Conservation (phyloP, 257 asterid genomes). For the Rauvolfia tetraphylla region DNA sequence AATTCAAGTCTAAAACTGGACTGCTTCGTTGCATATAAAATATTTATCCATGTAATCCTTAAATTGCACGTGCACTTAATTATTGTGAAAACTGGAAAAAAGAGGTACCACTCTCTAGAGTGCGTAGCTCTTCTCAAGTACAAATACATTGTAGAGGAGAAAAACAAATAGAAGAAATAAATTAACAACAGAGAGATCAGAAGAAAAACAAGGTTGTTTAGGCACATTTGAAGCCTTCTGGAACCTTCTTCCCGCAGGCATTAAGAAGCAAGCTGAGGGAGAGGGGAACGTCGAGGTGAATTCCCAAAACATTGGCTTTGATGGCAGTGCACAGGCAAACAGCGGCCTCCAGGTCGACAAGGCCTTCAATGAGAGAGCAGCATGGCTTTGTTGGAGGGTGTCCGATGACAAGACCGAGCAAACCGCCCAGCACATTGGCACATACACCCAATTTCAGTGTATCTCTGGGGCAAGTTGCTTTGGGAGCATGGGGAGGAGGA, state of each 20-base stretch:
- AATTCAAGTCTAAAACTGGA: no score
- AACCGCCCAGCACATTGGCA: slow-evolving; percentile 21
- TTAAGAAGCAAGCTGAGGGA: slow-evolving; percentile 34
- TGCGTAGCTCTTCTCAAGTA: no score
- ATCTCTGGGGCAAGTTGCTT: slow-evolving; percentile 26
- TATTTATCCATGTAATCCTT: no score
- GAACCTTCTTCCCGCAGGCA: slow-evolving; percentile 28
- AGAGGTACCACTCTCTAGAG: no score
- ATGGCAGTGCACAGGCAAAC: slow-evolving; percentile 37
- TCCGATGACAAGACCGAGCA: slow-evolving; percentile 18
- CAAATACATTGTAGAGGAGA: no score
- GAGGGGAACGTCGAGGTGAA: slow-evolving; percentile 26
- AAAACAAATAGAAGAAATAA: no score
- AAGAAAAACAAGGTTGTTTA: no score
- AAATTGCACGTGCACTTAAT: no score
- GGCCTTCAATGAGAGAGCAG: slow-evolving; percentile 25
- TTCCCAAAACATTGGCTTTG: slow-evolving; percentile 30
- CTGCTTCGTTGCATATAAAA: no score
- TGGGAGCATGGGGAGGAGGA: no score
- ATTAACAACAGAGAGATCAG: no score
- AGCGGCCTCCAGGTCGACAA: slow-evolving; percentile 30
- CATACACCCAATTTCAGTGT: slow-evolving; percentile 23
- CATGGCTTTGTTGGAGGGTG: slow-evolving; percentile 25
- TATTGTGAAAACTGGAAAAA: no score
- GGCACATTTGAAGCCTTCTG: slow-evolving; percentile 20